Conservation (phyloP, 768 basidiomycete genomes). For the Leccinum imitatum region DNA sequence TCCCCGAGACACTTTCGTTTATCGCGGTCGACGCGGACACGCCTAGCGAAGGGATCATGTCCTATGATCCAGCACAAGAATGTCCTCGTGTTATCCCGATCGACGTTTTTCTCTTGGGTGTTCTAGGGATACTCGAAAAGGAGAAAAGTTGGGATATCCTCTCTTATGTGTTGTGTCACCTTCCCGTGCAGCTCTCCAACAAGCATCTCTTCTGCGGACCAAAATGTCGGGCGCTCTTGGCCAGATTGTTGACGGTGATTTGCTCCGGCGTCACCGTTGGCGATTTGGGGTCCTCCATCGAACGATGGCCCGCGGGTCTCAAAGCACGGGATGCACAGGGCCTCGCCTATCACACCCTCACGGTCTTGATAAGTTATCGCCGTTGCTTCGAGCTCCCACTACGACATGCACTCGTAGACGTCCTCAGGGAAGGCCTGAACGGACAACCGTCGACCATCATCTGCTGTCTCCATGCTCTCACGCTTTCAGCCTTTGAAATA, state of each 20-base stretch:
- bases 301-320: slow-evolving; percentile 57
- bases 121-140: slow-evolving; percentile 65
- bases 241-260: slow-evolving; percentile 60
- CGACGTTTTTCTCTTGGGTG: slow-evolving; percentile 64
- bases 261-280: slow-evolving; percentile 64
- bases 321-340: slow-evolving; percentile 85
- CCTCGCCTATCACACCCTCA: slow-evolving; percentile 81
- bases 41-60: slow-evolving; percentile 65
- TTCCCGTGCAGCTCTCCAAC: slow-evolving; percentile 89
- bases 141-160: slow-evolving; percentile 92
- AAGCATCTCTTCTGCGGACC: slow-evolving; percentile 97
- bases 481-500: slow-evolving; percentile 85
- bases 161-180: slow-evolving; percentile 87
- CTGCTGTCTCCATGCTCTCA: slow-evolving; percentile 86
- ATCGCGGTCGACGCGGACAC: slow-evolving; percentile 52
- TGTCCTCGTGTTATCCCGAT: slow-evolving; percentile 59
- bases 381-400: slow-evolving; percentile 69
- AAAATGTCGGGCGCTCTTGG: slow-evolving; percentile 61
- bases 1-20: slow-evolving; percentile 68
- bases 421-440: slow-evolving; percentile 66
- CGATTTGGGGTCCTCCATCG: slow-evolving; percentile 54
- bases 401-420: slow-evolving; percentile 70
- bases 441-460: slow-evolving; percentile 77
- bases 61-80: slow-evolving; percentile 56
- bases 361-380: slow-evolving; percentile 85